Conservation (phyloP, 2,329 filamentous ascomycete genomes). For the Boeremia lycopersici region DNA sequence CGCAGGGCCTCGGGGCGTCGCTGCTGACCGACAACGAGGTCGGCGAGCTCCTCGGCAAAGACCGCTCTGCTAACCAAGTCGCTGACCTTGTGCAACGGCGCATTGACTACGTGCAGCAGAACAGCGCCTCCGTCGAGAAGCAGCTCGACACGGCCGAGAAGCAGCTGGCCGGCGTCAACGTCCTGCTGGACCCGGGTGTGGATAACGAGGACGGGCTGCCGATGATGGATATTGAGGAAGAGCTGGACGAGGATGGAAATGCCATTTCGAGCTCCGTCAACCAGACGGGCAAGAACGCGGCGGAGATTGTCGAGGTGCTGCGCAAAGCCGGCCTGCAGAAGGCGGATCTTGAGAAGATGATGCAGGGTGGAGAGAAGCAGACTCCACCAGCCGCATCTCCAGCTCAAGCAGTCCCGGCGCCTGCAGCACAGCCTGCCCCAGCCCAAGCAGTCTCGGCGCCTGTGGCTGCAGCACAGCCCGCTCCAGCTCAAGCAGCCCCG, state of each 20-base stretch:
- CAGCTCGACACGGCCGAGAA: conserved; percentile 72
- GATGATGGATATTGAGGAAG: conserved; percentile 88
- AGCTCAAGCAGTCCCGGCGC: neutral
- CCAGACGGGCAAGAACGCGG: conserved; percentile 68
- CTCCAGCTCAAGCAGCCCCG: neutral
- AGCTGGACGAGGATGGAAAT: conserved; percentile 89
- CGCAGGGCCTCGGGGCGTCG: conserved; percentile 65
- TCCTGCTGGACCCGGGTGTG: conserved; percentile 63
- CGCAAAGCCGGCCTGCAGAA: conserved; percentile 72
- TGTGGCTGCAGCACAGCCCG: neutral
- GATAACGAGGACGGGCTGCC: conserved; percentile 73
- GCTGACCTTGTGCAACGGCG: conserved; percentile 72
- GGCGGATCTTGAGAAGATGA: conserved; percentile 31
- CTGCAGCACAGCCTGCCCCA: neutral
- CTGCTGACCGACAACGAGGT: conserved; percentile 68
- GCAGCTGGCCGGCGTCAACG: conserved; percentile 66
- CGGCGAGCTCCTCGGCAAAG: conserved; percentile 58
- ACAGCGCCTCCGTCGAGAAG: conserved; percentile 75
- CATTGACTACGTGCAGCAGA: conserved; percentile 87
- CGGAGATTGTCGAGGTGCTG: conserved; percentile 73
- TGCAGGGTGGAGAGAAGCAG: conserved; percentile 7
- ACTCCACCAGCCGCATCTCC: neutral
- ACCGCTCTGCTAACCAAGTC: conserved; percentile 67
- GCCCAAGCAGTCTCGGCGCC: neutral
- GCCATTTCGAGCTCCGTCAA: conserved; percentile 64